Base-by-base conservation (phyloP, 1,139 yeast genomes). In the Debaryomyces singareniensis region DNA sequence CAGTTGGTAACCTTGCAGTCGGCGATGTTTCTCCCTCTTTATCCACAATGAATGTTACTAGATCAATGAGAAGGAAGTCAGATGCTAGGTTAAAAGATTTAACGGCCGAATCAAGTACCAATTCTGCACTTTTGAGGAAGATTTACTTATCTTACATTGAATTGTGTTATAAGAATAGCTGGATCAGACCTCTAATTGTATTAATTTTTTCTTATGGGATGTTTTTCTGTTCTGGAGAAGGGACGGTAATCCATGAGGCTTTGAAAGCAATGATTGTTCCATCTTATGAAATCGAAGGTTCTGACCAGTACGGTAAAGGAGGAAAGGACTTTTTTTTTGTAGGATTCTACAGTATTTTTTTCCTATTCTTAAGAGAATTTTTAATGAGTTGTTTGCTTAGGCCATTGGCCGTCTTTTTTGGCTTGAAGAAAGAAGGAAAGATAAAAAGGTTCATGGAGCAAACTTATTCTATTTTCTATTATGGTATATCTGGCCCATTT, bases 351-450 rank as follows among this genome's bases (percentile, higher is more conserved):
- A 84, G 91, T 65, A 58, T 91, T 27, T 80, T 87, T 44, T 89
- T 91, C 69, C 84, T 96, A 1, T 91, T 91, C 51, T 67, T 78
- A 43, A 76, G 99, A 45, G 98, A 91, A 55, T 89, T 91, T 51
- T 54, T 77, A 44, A 89, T 91, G 97, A 89, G 89, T 50, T 67
- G 75, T 29, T 49, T 87, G 2, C 71, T 91, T 39, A 69, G 70
- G 43, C 98, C 97, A 7, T 39, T 83, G 29, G 91, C 96, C 2
- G 26, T 32, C 5, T 40, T 29, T 15, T 60, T 63, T 27, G 85
- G 87, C 2, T 55, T 86, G 27, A 63, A 45, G 12, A 71, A 68
- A 35, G 68, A 67, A 39, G 74, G 74, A 26, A 87, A 83, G 55
- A 55, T 75, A 28, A 74, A 71, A 40, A 74, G 99, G 50, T 86